phyloP scores from a whole-genome alignment of 1,284 basidiomycete species.

The Vanrija sp. region DNA sequence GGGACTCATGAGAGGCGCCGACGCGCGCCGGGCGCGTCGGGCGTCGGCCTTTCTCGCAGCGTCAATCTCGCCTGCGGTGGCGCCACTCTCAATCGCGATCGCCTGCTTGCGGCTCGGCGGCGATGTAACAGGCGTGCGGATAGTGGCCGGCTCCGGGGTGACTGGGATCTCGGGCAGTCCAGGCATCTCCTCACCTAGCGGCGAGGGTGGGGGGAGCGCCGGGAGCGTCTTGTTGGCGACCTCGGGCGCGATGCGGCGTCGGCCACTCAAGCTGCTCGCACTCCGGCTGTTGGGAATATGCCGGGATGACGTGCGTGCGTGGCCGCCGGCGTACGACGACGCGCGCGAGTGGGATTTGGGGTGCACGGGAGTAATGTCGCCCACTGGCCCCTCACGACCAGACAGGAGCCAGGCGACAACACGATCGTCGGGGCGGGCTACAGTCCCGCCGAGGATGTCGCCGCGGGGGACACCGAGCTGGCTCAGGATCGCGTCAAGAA shows the following conservation, averaged over 20 bases:
- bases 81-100: too few relatives aligned
- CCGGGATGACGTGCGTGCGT: background rate
- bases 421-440: slow-evolving; percentile 23
- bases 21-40: too few relatives aligned
- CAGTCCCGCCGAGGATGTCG: background rate
- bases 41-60: too few relatives aligned
- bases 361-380: background rate
- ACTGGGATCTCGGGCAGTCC: too few relatives aligned
- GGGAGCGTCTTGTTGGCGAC: slow-evolving; percentile 14
- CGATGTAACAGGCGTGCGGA: too few relatives aligned
- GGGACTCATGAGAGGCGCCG: too few relatives aligned
- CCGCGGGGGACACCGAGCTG: slow-evolving; percentile 54
- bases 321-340: background rate
- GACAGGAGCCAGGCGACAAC: slow-evolving; percentile 39
- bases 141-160: too few relatives aligned
- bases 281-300: background rate
- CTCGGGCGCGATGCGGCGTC: slow-evolving; percentile 3
- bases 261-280: background rate
- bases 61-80: too few relatives aligned
- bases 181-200: too few relatives aligned
- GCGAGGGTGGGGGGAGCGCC: slow-evolving; percentile 3
- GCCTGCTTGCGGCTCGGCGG: too few relatives aligned
- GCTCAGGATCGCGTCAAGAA: slow-evolving; percentile 73
- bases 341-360: background rate
- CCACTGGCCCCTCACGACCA: slow-evolving; percentile 31